A percentile compares a stretch with the other conserved stretches of the same genome.
Evolutionary conservation across 768 basidiomycete genomes (phyloP).

Genomic region (Psilocybe azurescens): DNA sequence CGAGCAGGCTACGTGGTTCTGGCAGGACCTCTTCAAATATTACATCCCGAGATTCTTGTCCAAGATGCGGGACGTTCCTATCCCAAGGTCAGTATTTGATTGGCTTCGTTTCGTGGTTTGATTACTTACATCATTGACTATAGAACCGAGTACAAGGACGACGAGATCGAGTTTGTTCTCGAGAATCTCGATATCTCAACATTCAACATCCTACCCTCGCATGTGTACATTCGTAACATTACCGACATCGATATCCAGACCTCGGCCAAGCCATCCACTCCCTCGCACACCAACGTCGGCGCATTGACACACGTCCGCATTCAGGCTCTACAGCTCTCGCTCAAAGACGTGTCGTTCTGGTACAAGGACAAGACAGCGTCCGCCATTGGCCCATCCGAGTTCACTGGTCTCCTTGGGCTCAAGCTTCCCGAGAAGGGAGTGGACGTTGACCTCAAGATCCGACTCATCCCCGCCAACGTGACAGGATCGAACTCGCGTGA

Average conservation of each 20-base stretch:
- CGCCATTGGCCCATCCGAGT: slow-evolving; percentile 56
- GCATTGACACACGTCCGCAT: slow-evolving; percentile 69
- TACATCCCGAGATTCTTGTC: slow-evolving; percentile 66
- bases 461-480: slow-evolving; percentile 59
- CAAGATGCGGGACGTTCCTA: slow-evolving; percentile 65
- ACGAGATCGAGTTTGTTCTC: slow-evolving; percentile 72
- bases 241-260: slow-evolving; percentile 57
- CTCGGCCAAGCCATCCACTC: slow-evolving; percentile 37
- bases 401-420: slow-evolving; percentile 66
- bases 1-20: slow-evolving; percentile 75
- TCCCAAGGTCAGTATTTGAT: slow-evolving; percentile 58
- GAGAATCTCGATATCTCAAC: slow-evolving; percentile 77
- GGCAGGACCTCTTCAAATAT: slow-evolving; percentile 82
- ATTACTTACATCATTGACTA: background rate
- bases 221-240: slow-evolving; percentile 74
- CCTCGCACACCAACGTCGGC: slow-evolving; percentile 57
- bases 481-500: slow-evolving; percentile 48
- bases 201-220: slow-evolving; percentile 69
- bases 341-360: slow-evolving; percentile 75
- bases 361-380: slow-evolving; percentile 66
- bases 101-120: background rate
- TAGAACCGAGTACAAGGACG: slow-evolving; percentile 76
- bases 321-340: slow-evolving; percentile 66
- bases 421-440: slow-evolving; percentile 69
- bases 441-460: slow-evolving; percentile 70